phyloP scores from a whole-genome alignment of 1,139 yeast species.

The Taiozyma sp. region DNA sequence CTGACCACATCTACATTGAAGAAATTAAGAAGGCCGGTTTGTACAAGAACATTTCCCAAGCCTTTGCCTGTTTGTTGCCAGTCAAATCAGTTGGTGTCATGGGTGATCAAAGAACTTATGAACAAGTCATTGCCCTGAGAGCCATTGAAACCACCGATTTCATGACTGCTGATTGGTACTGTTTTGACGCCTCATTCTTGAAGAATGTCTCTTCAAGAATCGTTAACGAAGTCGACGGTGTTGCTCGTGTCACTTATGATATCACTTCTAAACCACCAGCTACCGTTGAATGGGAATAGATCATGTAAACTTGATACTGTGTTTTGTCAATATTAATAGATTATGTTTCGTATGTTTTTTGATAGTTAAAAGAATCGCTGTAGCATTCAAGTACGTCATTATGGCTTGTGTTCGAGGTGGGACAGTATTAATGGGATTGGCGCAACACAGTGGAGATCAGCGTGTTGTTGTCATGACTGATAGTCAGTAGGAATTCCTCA shows the following conservation, averaged over 20 bases:
- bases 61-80: constrained; percentile 94
- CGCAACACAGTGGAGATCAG: constrained; percentile 48
- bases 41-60: constrained; percentile 91
- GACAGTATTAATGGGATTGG: constrained; percentile 20
- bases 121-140: constrained; percentile 97
- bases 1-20: constrained; percentile 92
- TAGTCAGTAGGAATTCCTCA: constrained; percentile 50
- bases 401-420: background rate
- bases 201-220: constrained; percentile 93
- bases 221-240: constrained; percentile 98
- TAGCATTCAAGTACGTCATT: background rate
- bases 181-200: constrained; percentile 88
- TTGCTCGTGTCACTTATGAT: constrained; percentile 97
- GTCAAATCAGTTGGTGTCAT: constrained; percentile 98
- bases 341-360: background rate
- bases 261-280: constrained; percentile 99
- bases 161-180: constrained; percentile 99
- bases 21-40: constrained; percentile 93
- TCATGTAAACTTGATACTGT: constrained; percentile 1
- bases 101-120: constrained; percentile 99
- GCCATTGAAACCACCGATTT: constrained; percentile 97
- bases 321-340: background rate
- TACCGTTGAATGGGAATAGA: constrained; percentile 97
- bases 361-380: background rate
- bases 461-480: constrained; percentile 65